phyloP scores from a whole-genome alignment of 176 grass and related monocot genomes.

The Zea luxurians region DNA sequence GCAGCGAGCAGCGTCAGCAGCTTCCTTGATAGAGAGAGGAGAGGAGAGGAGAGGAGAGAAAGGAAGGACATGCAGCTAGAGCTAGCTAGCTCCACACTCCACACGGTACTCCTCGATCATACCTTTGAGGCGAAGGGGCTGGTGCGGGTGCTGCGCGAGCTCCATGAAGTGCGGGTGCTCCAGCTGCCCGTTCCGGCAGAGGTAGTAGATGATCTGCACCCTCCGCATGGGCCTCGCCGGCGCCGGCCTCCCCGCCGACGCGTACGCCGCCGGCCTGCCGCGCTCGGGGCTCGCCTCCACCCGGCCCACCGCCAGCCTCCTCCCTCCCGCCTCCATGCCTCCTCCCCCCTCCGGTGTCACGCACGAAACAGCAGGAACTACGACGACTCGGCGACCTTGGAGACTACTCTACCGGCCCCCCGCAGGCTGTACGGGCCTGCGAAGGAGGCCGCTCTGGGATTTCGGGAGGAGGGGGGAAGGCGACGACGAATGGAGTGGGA shows the following conservation, averaged over 20 bases:
- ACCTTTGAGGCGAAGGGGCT: slow-evolving; percentile 95
- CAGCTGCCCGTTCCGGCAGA: slow-evolving; percentile 89
- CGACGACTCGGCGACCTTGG: too few species aligned
- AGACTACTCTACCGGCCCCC: too few species aligned
- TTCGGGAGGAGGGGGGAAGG: background rate
- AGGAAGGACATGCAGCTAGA: background rate
- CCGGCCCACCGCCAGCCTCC: slow-evolving; percentile 49
- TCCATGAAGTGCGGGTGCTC: slow-evolving; percentile 99
- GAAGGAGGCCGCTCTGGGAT: background rate
- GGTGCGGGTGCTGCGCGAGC: slow-evolving; percentile 72
- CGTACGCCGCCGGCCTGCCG: slow-evolving; percentile 44
- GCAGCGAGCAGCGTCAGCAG: background rate
- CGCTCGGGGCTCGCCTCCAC: slow-evolving; percentile 72
- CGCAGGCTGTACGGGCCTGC: background rate
- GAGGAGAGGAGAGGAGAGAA: too few species aligned
- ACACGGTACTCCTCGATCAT: background rate
- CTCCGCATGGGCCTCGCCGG: slow-evolving; percentile 58
- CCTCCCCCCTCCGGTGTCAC: background rate
- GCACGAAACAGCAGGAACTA: background rate
- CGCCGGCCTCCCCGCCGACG: slow-evolving; percentile 42
- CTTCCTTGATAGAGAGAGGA: background rate
- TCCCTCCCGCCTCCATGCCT: slow-evolving; percentile 51
- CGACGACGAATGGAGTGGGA: slow-evolving; percentile 13
- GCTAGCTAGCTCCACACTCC: background rate
- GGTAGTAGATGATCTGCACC: slow-evolving; percentile 96